Evolutionary conservation across 1,139 yeast species (phyloP), one percentile per base, ranked within the genome.

Genomic region (Yamadazyma jaroonii): DNA sequence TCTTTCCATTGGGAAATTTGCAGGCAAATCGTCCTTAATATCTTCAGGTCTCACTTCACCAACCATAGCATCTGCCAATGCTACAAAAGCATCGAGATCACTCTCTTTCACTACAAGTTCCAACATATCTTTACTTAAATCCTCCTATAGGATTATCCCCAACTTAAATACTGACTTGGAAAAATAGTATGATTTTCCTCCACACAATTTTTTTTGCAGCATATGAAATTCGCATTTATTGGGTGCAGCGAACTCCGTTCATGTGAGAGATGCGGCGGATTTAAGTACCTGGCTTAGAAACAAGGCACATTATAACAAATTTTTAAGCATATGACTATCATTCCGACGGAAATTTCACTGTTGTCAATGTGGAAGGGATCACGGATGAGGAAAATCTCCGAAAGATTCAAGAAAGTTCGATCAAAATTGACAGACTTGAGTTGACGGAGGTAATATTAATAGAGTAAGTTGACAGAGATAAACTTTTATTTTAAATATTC

Each of bases 11-110:
- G 68, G 62, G 36, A 67, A 60, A 11, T 45, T 45, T 4, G 51
- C 49, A 28, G 54, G 55, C 27, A 69, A 49, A 31, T 48, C 53
- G 2, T 65, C 62, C 34, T 45, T 55, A 14, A 69, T 47, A 12
- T 43, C 41, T 1, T 61, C 64, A 3, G 67, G 61, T 2, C 61
- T 45, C 2, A 64, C 53, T 23, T 64, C 69, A 39, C 61, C 67
- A 36, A 67, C 40, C 7, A 68, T 41, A 3, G 66, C 72, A 50
- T 71, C 76, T 3, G 66, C 55, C 28, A 71, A 48, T 6, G 50
- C 49, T 38, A 48, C 38, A 11, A 38, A 38, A n/a, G 47, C 45
- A n/a, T 28, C 42, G 12, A 41, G 31, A 9, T 36, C 34, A 9
- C 11, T 12, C 11, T 34, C 42, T 32, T 39, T 24, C 7, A 32